phyloP scores from a whole-genome alignment of 1,139 yeast genomes.

The Geotrichum reessii region DNA sequence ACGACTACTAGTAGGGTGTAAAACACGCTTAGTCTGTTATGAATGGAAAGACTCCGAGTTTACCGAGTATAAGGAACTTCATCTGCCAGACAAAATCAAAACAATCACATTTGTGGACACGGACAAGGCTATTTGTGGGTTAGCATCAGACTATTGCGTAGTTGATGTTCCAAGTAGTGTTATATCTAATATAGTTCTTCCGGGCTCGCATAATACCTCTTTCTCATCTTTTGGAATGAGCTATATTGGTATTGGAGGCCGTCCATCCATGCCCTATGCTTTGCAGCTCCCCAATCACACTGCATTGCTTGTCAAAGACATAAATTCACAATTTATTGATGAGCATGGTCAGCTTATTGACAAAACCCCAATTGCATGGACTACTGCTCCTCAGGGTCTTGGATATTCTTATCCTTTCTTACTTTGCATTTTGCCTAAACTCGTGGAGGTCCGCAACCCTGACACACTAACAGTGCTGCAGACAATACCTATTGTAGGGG shows the following conservation, averaged over 20 bases:
- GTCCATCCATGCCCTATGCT: slow-evolving; percentile 21
- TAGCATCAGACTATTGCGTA: slow-evolving; percentile 30
- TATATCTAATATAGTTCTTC: slow-evolving; percentile 9
- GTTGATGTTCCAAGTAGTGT: slow-evolving; percentile 25
- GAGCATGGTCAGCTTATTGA: slow-evolving; percentile 23
- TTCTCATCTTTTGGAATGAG: slow-evolving; percentile 16
- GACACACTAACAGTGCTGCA: slow-evolving; percentile 30
- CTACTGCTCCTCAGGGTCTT: slow-evolving; percentile 27
- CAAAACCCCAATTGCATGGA: slow-evolving; percentile 23
- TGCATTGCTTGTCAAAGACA: slow-evolving; percentile 30
- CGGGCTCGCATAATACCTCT: background rate
- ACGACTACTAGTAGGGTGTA: slow-evolving; percentile 36
- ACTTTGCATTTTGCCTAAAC: slow-evolving; percentile 26
- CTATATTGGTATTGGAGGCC: slow-evolving; percentile 25
- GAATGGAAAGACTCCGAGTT: slow-evolving; percentile 39
- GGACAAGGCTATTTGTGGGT: slow-evolving; percentile 35
- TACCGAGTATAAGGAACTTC: slow-evolving; percentile 31
- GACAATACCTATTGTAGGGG: slow-evolving; percentile 25
- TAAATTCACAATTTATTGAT: slow-evolving; percentile 23
- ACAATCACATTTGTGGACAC: slow-evolving; percentile 36
- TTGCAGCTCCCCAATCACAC: slow-evolving; percentile 20
- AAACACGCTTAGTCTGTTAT: slow-evolving; percentile 35
- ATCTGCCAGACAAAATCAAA: slow-evolving; percentile 36
- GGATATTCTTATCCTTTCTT: slow-evolving; percentile 35
- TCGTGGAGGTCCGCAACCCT: slow-evolving; percentile 33